phyloP scores from a whole-genome alignment of 768 basidiomycete species.

The Tubosaeta sp. region DNA sequence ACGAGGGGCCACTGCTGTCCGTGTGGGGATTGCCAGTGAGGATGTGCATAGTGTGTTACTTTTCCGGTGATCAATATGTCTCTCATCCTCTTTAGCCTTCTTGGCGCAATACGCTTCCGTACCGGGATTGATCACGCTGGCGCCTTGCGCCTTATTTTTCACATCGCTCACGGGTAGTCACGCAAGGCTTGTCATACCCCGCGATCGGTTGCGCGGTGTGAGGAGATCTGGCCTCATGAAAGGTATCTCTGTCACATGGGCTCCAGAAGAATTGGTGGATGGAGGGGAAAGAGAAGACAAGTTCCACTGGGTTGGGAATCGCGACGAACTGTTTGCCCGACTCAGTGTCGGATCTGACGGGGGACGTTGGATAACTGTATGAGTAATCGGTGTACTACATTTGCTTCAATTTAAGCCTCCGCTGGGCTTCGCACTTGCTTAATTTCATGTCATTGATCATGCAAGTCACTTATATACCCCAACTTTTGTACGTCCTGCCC shows the following conservation, averaged over 20 bases:
- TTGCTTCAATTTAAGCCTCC: slow-evolving; percentile 10
- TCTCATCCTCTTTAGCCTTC: slow-evolving; percentile 40
- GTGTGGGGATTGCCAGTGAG: slow-evolving; percentile 1
- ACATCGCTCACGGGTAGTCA: slow-evolving; percentile 47
- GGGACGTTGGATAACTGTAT: slow-evolving; percentile 46
- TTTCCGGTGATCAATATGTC: background rate
- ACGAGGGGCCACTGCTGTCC: background rate
- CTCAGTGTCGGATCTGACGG: slow-evolving; percentile 49
- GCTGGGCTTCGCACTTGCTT: slow-evolving; percentile 23
- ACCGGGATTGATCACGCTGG: slow-evolving; percentile 60
- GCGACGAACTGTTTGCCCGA: slow-evolving; percentile 65
- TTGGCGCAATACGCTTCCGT: slow-evolving; percentile 52
- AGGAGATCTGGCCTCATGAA: slow-evolving; percentile 54
- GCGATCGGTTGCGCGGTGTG: slow-evolving; percentile 47
- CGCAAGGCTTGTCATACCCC: slow-evolving; percentile 43
- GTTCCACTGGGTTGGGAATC: slow-evolving; percentile 55
- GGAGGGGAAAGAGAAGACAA: slow-evolving; percentile 44
- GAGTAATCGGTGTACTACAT: slow-evolving; percentile 16
- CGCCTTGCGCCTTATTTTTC: slow-evolving; percentile 45
- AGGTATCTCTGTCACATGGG: slow-evolving; percentile 49
- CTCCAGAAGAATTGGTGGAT: slow-evolving; percentile 20
- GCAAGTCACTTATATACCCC: slow-evolving; percentile 2
- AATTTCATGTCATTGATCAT: slow-evolving; percentile 7
- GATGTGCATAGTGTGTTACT: slow-evolving; percentile 34
- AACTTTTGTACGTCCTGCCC: slow-evolving; percentile 2